A percentile compares a stretch with the other conserved stretches of the same genome.
Conservation (phyloP, 495 filamentous ascomycete species). For the Parachaetomium inaequale region DNA sequence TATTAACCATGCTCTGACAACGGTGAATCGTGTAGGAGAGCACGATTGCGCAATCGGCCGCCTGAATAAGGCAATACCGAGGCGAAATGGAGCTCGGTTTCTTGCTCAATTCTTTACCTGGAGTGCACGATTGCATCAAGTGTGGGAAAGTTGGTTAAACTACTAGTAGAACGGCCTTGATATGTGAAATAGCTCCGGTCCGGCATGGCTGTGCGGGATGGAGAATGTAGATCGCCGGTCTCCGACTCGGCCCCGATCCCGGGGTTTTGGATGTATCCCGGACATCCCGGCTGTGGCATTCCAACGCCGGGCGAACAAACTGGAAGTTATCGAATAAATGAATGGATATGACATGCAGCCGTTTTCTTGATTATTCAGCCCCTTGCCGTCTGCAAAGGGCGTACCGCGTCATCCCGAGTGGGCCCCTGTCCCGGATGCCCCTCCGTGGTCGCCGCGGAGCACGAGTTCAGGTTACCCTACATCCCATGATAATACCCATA, state of each 20-base stretch:
- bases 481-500: background rate
- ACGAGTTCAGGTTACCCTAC: no score
- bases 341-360: no score
- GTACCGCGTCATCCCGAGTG: background rate
- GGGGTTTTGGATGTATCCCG: background rate
- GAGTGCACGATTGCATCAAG: background rate
- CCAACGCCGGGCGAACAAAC: no score
- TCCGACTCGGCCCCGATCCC: no score
- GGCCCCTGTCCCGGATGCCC: background rate
- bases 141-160: background rate
- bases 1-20: no score
- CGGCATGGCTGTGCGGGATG: background rate
- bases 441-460: no score
- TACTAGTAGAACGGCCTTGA: background rate
- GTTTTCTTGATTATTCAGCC: no score
- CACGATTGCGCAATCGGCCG: conserved; percentile 13
- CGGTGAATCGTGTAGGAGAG: no score
- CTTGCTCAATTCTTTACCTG: background rate
- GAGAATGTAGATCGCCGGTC: background rate
- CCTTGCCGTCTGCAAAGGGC: background rate
- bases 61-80: conserved; percentile 1
- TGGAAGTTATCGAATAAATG: no score
- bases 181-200: background rate
- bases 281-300: background rate
- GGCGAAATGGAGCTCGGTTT: background rate